Percentiles rank a stretch among this genome's conserved stretches.
Conservation (phyloP, 2,329 filamentous ascomycete genomes). For the Periglandula ipomoeae region DNA sequence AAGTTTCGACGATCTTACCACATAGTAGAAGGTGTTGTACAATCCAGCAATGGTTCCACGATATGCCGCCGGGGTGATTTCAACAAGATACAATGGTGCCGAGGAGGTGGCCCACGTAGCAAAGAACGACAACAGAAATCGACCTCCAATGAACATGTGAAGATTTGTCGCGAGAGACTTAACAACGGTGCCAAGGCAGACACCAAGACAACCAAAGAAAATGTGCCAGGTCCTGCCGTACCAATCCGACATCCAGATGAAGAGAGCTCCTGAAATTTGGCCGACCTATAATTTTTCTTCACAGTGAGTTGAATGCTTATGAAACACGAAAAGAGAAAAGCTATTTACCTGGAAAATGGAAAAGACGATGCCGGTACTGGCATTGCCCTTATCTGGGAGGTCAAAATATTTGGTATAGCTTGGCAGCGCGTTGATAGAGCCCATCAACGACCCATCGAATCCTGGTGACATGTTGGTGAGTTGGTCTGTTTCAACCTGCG, state of each 20-base stretch:
- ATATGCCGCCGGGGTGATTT: constrained; percentile 49
- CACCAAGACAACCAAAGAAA: constrained; percentile 36
- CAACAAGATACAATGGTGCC: constrained; percentile 50
- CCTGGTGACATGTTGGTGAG: too few species aligned
- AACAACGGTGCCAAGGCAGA: too few species aligned
- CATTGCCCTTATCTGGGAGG: too few species aligned
- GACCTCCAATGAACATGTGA: constrained; percentile 39
- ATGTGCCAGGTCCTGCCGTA: constrained; percentile 32
- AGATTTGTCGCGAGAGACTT: constrained; percentile 32
- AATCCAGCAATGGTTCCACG: constrained; percentile 47
- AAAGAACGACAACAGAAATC: constrained; percentile 41
- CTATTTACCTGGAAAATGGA: too few species aligned
- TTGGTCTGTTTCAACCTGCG: too few species aligned
- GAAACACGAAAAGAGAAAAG: too few species aligned
- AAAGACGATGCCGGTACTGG: too few species aligned
- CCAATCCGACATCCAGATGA: constrained; percentile 33
- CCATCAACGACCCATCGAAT: too few species aligned
- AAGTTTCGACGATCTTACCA: constrained; percentile 14
- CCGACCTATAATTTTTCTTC: too few species aligned
- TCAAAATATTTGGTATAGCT: too few species aligned
- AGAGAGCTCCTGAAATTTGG: constrained; percentile 30
- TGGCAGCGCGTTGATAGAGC: too few species aligned
- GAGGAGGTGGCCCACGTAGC: constrained; percentile 46
- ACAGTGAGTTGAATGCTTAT: too few species aligned
- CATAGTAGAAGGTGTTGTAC: constrained; percentile 32